Evolutionary conservation across 768 basidiomycete genomes (phyloP).

Genomic region (Tylopilus sp.): DNA sequence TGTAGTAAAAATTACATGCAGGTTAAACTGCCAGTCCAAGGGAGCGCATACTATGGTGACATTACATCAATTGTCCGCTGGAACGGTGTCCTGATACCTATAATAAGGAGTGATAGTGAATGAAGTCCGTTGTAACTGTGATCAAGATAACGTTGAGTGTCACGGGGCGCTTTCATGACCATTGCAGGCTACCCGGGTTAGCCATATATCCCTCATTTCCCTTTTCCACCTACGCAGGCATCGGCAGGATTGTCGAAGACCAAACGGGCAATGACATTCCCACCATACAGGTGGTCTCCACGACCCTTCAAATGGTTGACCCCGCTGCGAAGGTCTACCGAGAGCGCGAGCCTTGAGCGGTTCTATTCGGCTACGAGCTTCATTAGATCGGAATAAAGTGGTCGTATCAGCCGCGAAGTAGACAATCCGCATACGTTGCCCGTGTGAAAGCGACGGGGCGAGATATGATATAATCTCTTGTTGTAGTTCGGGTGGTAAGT

Average conservation of each 20-base stretch:
- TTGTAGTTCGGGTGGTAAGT: slow-evolving; percentile 57
- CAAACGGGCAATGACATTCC: slow-evolving; percentile 29
- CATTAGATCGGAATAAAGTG: slow-evolving; percentile 41
- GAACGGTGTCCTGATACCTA: slow-evolving; percentile 1
- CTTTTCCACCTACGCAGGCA: slow-evolving; percentile 35
- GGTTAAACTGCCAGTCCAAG: slow-evolving; percentile 1
- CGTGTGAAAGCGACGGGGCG: slow-evolving; percentile 52
- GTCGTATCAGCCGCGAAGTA: slow-evolving; percentile 44
- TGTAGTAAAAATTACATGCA: not conserved
- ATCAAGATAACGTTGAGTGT: not conserved
- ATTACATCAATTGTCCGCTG: slow-evolving; percentile 9
- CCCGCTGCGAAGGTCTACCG: slow-evolving; percentile 8
- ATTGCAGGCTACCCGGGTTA: slow-evolving; percentile 45
- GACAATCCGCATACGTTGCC: slow-evolving; percentile 53
- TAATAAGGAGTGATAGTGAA: not conserved
- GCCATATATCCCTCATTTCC: slow-evolving; percentile 45
- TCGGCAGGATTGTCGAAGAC: slow-evolving; percentile 23
- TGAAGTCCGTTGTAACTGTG: not conserved
- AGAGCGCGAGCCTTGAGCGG: slow-evolving; percentile 3
- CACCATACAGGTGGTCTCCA: slow-evolving; percentile 35
- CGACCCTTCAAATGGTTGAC: slow-evolving; percentile 28
- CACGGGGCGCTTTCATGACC: slow-evolving; percentile 35
- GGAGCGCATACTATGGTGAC: not conserved
- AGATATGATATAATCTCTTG: slow-evolving; percentile 55
- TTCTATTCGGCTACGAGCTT: slow-evolving; percentile 2